These are phyloP conservation scores for Yamadazyma takamatsuzukensis DNA, from an alignment of 805 yeast species.

Conservation along the genomic window DNA sequence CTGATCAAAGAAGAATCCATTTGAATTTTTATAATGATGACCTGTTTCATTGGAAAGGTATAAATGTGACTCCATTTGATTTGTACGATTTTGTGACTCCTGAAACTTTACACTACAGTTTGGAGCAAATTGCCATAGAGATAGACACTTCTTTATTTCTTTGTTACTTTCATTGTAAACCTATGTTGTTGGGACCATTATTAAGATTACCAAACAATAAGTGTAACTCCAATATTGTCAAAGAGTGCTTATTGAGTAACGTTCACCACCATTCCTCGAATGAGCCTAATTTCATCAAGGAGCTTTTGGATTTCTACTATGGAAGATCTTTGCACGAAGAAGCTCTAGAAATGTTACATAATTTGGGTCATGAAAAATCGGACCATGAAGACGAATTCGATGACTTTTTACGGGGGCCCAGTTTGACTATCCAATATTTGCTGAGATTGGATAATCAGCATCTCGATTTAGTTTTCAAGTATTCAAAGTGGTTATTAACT, in stretches of 20 bases:
- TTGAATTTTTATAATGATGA: slow-evolving; percentile 33
- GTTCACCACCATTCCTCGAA: slow-evolving; percentile 19
- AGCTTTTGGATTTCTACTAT: slow-evolving; percentile 73
- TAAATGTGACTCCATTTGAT: slow-evolving; percentile 38
- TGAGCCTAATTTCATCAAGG: slow-evolving; percentile 48
- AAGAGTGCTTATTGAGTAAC: slow-evolving; percentile 44
- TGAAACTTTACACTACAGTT: slow-evolving; percentile 16
- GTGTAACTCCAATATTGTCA: slow-evolving; percentile 66
- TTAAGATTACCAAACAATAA: slow-evolving; percentile 67
- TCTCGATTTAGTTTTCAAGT: slow-evolving; percentile 55
- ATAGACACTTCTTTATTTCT: slow-evolving; percentile 79
- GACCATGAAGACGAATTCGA: slow-evolving; percentile 18
- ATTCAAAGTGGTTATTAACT: slow-evolving; percentile 49
- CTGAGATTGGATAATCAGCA: slow-evolving; percentile 49
- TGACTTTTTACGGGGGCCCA: slow-evolving; percentile 34
- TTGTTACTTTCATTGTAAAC: slow-evolving; percentile 66
- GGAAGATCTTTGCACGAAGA: slow-evolving; percentile 59
- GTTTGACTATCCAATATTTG: slow-evolving; percentile 52
- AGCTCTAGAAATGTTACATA: slow-evolving; percentile 61
- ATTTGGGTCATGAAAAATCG: slow-evolving; percentile 16
- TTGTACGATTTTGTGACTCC: slow-evolving; percentile 32
- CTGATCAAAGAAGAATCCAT: slow-evolving; percentile 52
- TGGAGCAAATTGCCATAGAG: slow-evolving; percentile 35
- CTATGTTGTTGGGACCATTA: slow-evolving; percentile 77
- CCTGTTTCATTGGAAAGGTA: slow-evolving; percentile 40